Conservation (phyloP, 352 stramenopile genomes). For the Phytophthora cryptogea region DNA sequence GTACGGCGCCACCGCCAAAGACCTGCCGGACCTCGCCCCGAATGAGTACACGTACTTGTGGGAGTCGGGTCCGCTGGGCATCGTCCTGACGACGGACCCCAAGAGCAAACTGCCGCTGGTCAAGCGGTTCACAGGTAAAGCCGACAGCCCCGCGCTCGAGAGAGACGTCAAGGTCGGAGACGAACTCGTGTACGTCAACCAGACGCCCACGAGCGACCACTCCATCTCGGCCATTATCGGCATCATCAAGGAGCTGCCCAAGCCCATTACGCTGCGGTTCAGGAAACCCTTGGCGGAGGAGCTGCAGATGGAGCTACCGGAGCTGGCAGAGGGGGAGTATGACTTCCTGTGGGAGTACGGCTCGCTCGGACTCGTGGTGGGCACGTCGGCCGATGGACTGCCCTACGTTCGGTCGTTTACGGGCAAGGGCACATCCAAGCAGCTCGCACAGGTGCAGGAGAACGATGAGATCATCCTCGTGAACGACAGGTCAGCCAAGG, state of each 20-base stretch:
- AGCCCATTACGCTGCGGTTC: slow-evolving; percentile 81
- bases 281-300: slow-evolving; percentile 57
- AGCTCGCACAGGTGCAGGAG: slow-evolving; percentile 69
- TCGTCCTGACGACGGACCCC: slow-evolving; percentile 71
- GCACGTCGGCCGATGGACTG: slow-evolving; percentile 52
- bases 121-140: slow-evolving; percentile 74
- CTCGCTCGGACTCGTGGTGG: slow-evolving; percentile 71
- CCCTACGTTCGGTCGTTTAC: slow-evolving; percentile 85
- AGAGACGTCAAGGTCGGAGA: slow-evolving; percentile 60
- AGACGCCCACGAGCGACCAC: slow-evolving; percentile 70
- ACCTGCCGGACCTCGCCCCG: slow-evolving; percentile 55
- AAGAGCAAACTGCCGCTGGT: slow-evolving; percentile 77
- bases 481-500: slow-evolving; percentile 56
- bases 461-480: slow-evolving; percentile 86
- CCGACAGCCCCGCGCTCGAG: slow-evolving; percentile 48
- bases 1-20: slow-evolving; percentile 51
- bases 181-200: slow-evolving; percentile 83
- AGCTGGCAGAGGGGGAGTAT: slow-evolving; percentile 70
- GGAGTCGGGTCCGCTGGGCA: slow-evolving; percentile 68
- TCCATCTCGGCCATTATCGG: slow-evolving; percentile 75
- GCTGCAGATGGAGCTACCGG: slow-evolving; percentile 52
- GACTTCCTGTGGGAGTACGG: slow-evolving; percentile 88
- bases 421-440: slow-evolving; percentile 74
- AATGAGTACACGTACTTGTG: slow-evolving; percentile 87
- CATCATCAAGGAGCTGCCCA: slow-evolving; percentile 77